phyloP scores from a whole-genome alignment of 2,329 filamentous ascomycete species.

The Scedosporium minutisporum region DNA sequence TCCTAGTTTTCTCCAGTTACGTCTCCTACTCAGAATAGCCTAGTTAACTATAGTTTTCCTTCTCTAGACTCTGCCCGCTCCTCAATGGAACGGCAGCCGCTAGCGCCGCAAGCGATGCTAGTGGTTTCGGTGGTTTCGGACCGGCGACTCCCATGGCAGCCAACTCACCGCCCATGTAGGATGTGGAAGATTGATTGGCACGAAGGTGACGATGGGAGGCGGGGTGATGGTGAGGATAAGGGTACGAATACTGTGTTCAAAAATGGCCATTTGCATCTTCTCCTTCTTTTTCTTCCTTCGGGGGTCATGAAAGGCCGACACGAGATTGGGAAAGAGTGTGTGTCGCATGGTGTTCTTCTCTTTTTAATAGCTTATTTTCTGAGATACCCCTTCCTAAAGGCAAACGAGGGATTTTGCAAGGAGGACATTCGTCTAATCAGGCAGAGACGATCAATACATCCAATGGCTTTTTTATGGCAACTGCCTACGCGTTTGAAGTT shows the following conservation, averaged over 20 bases:
- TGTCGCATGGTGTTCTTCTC: too few relatives aligned
- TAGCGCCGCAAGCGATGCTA: constrained; percentile 44
- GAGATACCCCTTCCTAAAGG: too few relatives aligned
- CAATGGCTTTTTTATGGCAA: too few relatives aligned
- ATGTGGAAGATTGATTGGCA: neutral
- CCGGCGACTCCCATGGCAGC: constrained; percentile 8
- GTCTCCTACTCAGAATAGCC: neutral
- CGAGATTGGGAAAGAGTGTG: too few relatives aligned
- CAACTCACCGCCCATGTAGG: constrained; percentile 5
- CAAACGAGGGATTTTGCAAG: too few relatives aligned
- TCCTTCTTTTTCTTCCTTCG: neutral
- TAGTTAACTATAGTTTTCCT: constrained; percentile 1
- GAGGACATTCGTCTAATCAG: too few relatives aligned
- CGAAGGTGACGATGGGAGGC: neutral
- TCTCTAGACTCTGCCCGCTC: constrained; percentile 60
- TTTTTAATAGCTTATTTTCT: too few relatives aligned
- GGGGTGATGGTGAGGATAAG: neutral
- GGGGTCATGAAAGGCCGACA: too few relatives aligned
- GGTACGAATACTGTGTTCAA: neutral
- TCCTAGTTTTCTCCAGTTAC: constrained; percentile 3
- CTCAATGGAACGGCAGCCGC: constrained; percentile 73
- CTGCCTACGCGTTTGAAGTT: too few relatives aligned
- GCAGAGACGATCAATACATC: too few relatives aligned
- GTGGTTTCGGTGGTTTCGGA: constrained; percentile 39
- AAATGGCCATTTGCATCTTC: neutral